Conservation (phyloP, 306 rosid genomes). For the Fragaria vesca region DNA sequence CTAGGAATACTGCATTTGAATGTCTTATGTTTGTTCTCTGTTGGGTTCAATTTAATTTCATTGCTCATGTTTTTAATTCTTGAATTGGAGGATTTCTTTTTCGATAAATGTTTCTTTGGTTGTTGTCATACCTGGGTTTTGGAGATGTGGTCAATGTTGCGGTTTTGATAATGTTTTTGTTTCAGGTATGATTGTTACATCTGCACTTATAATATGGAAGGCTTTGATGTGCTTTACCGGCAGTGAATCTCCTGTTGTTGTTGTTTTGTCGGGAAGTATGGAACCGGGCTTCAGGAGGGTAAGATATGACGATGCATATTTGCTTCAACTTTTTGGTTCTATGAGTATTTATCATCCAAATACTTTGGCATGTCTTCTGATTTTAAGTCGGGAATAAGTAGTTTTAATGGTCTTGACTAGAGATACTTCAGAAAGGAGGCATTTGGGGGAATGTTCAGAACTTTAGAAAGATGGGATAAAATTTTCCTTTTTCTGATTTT, state of each 20-base stretch:
- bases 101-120: not conserved
- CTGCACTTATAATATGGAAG: slow-evolving; percentile 86
- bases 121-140: not conserved
- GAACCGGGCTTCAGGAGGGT: slow-evolving; percentile 91
- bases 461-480: not conserved
- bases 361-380: slow-evolving; percentile 9
- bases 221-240: slow-evolving; percentile 77
- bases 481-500: not conserved
- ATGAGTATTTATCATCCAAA: not conserved
- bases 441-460: not conserved
- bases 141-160: not conserved
- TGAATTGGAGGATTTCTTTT: not conserved
- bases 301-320: slow-evolving; percentile 15
- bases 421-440: not conserved
- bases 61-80: not conserved
- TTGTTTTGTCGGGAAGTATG: slow-evolving; percentile 96
- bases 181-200: slow-evolving; percentile 78
- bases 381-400: not conserved
- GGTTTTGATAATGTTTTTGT: slow-evolving; percentile 14
- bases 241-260: slow-evolving; percentile 87
- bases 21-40: not conserved
- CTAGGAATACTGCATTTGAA: not conserved
- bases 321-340: slow-evolving; percentile 10
- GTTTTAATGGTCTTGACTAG: not conserved
- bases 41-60: not conserved